Evolutionary conservation across 2,329 filamentous ascomycete genomes (phyloP).

Genomic region (Fusarium subglutinans): DNA sequence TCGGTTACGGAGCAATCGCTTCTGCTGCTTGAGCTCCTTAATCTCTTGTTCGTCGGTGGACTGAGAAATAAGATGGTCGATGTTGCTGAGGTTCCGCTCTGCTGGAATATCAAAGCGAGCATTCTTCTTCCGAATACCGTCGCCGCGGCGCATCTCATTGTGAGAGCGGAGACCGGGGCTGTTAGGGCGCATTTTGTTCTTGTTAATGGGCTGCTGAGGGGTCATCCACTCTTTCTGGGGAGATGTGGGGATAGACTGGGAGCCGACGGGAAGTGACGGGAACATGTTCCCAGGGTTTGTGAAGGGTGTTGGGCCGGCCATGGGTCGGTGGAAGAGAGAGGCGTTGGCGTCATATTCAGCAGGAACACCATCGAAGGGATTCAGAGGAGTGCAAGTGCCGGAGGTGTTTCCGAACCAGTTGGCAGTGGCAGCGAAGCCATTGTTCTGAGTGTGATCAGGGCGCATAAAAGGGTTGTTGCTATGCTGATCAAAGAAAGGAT

Average conservation of each 20-base stretch:
- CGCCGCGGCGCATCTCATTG: constrained; percentile 80
- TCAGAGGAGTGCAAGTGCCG: constrained; percentile 78
- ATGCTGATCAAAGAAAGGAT: constrained; percentile 67
- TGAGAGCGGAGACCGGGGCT: constrained; percentile 77
- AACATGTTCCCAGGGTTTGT: constrained; percentile 65
- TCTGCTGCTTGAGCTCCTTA: constrained; percentile 98
- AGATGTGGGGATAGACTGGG: constrained; percentile 62
- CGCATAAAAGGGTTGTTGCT: constrained; percentile 75
- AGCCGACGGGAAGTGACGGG: constrained; percentile 58
- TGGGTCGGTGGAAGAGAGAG: constrained; percentile 63
- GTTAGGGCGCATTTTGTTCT: constrained; percentile 68
- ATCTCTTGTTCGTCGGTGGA: constrained; percentile 91
- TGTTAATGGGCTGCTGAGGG: constrained; percentile 60
- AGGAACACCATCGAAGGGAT: constrained; percentile 68
- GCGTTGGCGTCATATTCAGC: constrained; percentile 64
- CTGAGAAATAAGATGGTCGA: constrained; percentile 89
- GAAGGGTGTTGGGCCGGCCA: constrained; percentile 65
- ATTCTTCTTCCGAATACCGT: constrained; percentile 98
- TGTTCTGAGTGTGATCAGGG: constrained; percentile 61
- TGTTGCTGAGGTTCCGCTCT: constrained; percentile 92
- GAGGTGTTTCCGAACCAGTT: constrained; percentile 62
- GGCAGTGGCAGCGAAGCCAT: constrained; percentile 53
- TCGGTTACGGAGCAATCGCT: constrained; percentile 91
- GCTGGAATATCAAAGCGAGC: constrained; percentile 96
- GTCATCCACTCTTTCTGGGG: constrained; percentile 68